Conservation (phyloP, 805 yeast genomes). For the Dipodascus geniculatus region DNA sequence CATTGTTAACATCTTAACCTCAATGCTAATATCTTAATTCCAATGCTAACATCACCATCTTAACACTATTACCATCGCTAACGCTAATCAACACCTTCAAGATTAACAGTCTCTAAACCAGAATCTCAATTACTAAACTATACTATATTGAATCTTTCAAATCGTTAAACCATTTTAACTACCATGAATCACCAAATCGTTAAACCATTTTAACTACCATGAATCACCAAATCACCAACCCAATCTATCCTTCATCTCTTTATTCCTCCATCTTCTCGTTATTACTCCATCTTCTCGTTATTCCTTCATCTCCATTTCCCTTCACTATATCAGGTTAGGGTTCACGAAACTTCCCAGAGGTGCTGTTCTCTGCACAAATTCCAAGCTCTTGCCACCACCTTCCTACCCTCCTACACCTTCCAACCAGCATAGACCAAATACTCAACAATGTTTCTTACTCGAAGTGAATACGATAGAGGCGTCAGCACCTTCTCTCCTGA, state of each 20-base stretch:
- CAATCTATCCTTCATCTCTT: no score
- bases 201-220: background rate
- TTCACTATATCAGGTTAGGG: background rate
- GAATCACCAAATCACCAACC: background rate
- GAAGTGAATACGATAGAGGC: slow-evolving; percentile 98
- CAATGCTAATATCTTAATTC: no score
- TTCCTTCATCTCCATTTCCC: background rate
- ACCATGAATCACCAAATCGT: background rate
- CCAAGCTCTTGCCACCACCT: background rate
- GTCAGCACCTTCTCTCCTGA: slow-evolving; percentile 98
- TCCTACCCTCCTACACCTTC: background rate
- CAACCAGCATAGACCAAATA: background rate
- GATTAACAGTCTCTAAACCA: no score
- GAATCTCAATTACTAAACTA: no score
- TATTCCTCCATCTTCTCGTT: background rate
- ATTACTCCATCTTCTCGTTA: background rate
- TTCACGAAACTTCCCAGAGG: background rate
- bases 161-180: background rate
- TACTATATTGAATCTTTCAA: no score
- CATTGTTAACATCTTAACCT: no score
- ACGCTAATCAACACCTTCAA: no score
- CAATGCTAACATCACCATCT: no score
- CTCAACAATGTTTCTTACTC: slow-evolving; percentile 76
- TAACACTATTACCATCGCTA: no score
- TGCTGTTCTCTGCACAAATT: background rate